Conservation (phyloP, 179 eudicot species). For the Nepenthes alata region DNA sequence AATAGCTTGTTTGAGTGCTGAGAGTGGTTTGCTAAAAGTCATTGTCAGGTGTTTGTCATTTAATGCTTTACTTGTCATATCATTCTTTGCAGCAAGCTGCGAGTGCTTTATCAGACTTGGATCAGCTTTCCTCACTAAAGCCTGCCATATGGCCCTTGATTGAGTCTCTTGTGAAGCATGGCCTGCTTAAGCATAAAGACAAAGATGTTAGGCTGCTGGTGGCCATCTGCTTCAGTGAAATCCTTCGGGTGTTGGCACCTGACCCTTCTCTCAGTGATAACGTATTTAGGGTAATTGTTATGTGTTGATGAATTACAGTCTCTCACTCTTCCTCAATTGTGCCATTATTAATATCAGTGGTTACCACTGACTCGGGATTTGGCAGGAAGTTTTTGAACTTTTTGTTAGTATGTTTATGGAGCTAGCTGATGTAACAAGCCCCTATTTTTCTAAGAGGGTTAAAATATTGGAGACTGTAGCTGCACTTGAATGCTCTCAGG, state of each 20-base stretch:
- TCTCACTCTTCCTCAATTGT: not conserved
- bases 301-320: not conserved
- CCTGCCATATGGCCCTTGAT: slow-evolving; percentile 37
- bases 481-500: slow-evolving; percentile 49
- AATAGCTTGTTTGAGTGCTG: too few species aligned
- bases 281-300: slow-evolving; percentile 35
- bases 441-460: slow-evolving; percentile 49
- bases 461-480: slow-evolving; percentile 69
- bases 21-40: too few species aligned
- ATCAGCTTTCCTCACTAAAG: slow-evolving; percentile 41
- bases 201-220: slow-evolving; percentile 68
- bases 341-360: not conserved
- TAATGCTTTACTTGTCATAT: not conserved
- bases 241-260: slow-evolving; percentile 73
- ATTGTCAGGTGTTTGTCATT: not conserved
- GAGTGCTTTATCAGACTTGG: slow-evolving; percentile 37
- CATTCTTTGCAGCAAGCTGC: slow-evolving; percentile 59
- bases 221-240: slow-evolving; percentile 63
- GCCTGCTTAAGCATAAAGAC: slow-evolving; percentile 54
- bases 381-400: slow-evolving; percentile 75
- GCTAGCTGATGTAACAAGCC: slow-evolving; percentile 42
- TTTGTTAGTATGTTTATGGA: slow-evolving; percentile 61
- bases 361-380: slow-evolving; percentile 1
- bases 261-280: slow-evolving; percentile 56
- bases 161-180: slow-evolving; percentile 48